Percentiles rank a stretch among this genome's conserved stretches.
These are phyloP conservation scores for Taphrina deformans DNA, from an alignment of 1,139 yeast genomes.

Conservation along the genomic window DNA sequence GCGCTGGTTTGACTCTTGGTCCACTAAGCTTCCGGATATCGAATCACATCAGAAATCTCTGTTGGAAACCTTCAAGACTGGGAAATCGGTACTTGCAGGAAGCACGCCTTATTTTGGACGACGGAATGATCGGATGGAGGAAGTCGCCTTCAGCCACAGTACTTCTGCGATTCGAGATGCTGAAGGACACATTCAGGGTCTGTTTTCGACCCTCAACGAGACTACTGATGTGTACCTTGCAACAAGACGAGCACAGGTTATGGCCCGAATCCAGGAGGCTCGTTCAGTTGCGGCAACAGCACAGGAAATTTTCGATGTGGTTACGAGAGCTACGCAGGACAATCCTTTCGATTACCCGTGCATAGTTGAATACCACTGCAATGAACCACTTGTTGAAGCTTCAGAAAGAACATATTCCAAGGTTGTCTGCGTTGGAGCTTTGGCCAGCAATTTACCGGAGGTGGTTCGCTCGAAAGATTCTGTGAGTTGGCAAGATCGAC, in stretches of 20 bases:
- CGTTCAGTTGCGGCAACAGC: neutral
- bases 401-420: neutral
- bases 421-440: neutral
- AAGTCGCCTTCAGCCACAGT: neutral
- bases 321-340: neutral
- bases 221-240: neutral
- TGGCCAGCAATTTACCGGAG: neutral
- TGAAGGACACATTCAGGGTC: neutral
- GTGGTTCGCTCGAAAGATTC: neutral
- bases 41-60: neutral
- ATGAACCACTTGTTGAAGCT: neutral
- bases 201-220: neutral
- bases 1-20: neutral
- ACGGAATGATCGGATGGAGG: neutral
- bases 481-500: neutral
- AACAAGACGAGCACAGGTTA: neutral
- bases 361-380: neutral
- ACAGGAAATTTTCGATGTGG: neutral
- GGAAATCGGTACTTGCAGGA: neutral
- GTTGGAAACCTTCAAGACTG: neutral
- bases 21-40: neutral
- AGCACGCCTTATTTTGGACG: neutral
- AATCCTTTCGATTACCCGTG: slow-evolving; percentile 7
- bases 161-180: neutral
- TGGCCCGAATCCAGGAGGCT: neutral